These are phyloP conservation scores for Naganishia antarctica DNA, from an alignment of 768 basidiomycete species.

Conservation along the genomic window DNA sequence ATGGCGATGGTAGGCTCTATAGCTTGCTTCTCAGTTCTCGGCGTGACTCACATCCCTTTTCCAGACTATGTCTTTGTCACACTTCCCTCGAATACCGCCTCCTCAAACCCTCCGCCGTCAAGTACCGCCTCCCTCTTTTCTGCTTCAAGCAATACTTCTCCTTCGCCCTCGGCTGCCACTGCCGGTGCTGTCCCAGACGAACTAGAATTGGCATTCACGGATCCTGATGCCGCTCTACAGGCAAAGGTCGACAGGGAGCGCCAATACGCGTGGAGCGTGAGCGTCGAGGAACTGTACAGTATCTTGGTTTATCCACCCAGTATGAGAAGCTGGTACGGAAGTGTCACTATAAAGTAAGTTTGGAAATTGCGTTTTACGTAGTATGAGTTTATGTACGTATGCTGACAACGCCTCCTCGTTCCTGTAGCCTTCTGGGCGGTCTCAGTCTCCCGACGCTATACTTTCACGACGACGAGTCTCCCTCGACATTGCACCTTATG, in stretches of 20 bases:
- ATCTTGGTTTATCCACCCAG: slow-evolving; percentile 67
- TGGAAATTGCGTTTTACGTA: too few species aligned
- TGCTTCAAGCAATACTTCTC: slow-evolving; percentile 11
- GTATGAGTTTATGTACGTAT: too few species aligned
- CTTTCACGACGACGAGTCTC: slow-evolving; percentile 96
- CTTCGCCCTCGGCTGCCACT: not conserved
- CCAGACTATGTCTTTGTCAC: slow-evolving; percentile 34
- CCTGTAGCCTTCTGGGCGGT: slow-evolving; percentile 42
- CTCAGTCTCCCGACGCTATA: slow-evolving; percentile 73
- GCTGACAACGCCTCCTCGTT: slow-evolving; percentile 38
- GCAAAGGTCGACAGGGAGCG: slow-evolving; percentile 30
- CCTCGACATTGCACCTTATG: slow-evolving; percentile 53
- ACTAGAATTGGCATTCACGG: slow-evolving; percentile 12
- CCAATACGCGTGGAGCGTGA: slow-evolving; percentile 28
- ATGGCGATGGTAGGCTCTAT: slow-evolving; percentile 11
- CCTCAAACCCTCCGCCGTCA: slow-evolving; percentile 18
- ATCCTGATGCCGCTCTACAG: slow-evolving; percentile 27
- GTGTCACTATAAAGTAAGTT: slow-evolving; percentile 80
- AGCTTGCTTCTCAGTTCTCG: not conserved
- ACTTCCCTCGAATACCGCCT: slow-evolving; percentile 24
- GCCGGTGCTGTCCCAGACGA: not conserved
- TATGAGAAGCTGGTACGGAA: slow-evolving; percentile 61
- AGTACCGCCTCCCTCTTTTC: slow-evolving; percentile 17
- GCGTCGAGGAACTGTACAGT: slow-evolving; percentile 50
- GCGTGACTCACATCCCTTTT: not conserved